These are phyloP conservation scores for Xanthoconium purpureum DNA, from an alignment of 768 basidiomycete genomes.

Conservation along the genomic window DNA sequence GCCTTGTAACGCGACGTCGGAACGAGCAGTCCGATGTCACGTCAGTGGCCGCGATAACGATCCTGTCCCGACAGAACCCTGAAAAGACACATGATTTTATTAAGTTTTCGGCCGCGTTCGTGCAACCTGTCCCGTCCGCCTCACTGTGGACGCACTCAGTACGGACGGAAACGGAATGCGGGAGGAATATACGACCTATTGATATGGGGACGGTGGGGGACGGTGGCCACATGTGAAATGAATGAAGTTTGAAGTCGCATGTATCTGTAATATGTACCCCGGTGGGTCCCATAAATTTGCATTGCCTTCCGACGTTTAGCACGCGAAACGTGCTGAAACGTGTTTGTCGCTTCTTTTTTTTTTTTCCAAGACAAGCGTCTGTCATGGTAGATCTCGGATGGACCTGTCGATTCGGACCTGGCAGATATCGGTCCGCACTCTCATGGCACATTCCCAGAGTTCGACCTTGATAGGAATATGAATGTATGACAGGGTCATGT, in stretches of 20 bases:
- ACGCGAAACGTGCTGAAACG: background rate
- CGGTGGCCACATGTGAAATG: slow-evolving; percentile 6
- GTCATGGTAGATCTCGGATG: slow-evolving; percentile 4
- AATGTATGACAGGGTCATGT: slow-evolving; percentile 5
- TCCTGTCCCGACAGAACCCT: background rate
- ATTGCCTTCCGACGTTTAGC: background rate
- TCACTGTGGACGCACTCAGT: slow-evolving; percentile 7
- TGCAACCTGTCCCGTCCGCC: slow-evolving; percentile 8
- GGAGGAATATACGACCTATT: slow-evolving; percentile 1
- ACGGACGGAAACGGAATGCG: slow-evolving; percentile 17
- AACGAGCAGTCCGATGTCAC: slow-evolving; percentile 11
- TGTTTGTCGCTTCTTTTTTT: background rate
- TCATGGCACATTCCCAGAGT: slow-evolving; percentile 2
- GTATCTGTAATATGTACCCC: background rate
- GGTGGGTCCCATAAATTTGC: slow-evolving; percentile 4
- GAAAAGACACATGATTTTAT: background rate
- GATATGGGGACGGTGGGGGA: slow-evolving; percentile 21
- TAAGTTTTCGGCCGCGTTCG: background rate
- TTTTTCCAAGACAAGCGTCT: slow-evolving; percentile 8
- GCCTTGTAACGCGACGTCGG: slow-evolving; percentile 6
- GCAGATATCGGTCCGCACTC: slow-evolving; percentile 1
- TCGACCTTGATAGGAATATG: background rate
- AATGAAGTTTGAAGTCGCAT: background rate
- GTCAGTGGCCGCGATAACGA: background rate
- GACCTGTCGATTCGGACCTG: slow-evolving; percentile 6